Evolutionary conservation across 768 basidiomycete genomes (phyloP), one percentile per base, ranked within the genome.

Genomic region (Cystoderma amianthinum): DNA sequence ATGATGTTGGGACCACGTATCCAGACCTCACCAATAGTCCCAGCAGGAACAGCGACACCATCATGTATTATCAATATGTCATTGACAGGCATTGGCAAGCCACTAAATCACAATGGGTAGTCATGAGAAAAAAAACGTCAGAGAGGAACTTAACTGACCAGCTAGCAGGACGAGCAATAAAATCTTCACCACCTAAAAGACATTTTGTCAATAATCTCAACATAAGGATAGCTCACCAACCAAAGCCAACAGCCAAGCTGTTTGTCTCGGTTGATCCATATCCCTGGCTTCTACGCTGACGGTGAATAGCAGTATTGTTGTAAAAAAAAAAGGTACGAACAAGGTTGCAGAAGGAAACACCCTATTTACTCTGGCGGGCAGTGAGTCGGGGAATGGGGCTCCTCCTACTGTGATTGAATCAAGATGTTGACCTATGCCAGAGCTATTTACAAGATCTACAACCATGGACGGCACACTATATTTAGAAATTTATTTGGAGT

Each of bases 261-360:
- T 74, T 77, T 1, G 73, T 75, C 48, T 79, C 77, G 13, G 76
- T 73, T 47, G 69, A 55, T 4, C 74, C 72, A 46, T 73, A 76
- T 5, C 62, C 68, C 48, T 72, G 62, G 18, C 52, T 54, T 53
- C 63, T 64, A 33, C 30, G 33, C n/a, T 38, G 20, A 18, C 17
- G 15, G 28, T 30, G 9, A 30, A 30, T 30, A 30, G 10, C 9
- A 15, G 20, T 15, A 16, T 24, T 34, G 34, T 2, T 32, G 16
- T 21, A 36, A 24, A 2, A 43, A 21, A 36, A 32, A 15, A 41
- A 9, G 20, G 21, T 15, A 44, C 54, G 12, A 37, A 49, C 51
- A 52, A 42, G 44, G 58, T 36, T 3, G 63, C 62, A 13, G 51
- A 55, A 4, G 68, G 68, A 37, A 72, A 71, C 4, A 52, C 55